These are phyloP conservation scores for Phytophthora vignae DNA, from an alignment of 352 stramenopile species.

Conservation along the genomic window DNA sequence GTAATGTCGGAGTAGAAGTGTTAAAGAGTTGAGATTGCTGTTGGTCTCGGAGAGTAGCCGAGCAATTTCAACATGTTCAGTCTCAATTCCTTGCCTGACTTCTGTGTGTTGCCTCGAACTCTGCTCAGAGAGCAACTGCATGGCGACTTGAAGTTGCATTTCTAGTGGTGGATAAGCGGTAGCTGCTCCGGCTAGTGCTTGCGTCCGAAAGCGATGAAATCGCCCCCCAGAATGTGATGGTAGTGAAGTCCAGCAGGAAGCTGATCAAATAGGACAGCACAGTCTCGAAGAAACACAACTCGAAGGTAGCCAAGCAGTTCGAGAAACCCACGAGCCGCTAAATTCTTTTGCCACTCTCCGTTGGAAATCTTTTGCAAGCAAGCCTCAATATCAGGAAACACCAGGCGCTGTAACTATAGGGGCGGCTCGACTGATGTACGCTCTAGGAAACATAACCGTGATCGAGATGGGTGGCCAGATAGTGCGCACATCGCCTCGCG, in stretches of 20 bases:
- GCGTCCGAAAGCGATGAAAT: not conserved
- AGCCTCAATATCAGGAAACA: not conserved
- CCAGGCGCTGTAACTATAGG: not conserved
- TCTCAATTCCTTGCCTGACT: no score
- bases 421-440: not conserved
- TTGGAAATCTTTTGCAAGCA: not conserved
- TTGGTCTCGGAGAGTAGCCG: no score
- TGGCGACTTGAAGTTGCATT: not conserved
- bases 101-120: no score
- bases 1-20: no score
- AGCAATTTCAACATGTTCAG: no score
- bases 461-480: not conserved
- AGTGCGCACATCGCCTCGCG: not conserved
- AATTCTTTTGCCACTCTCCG: not conserved
- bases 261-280: not conserved
- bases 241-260: not conserved
- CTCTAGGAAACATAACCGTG: not conserved
- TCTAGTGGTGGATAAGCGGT: not conserved
- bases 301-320: not conserved
- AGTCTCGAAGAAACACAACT: not conserved
- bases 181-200: not conserved
- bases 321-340: not conserved
- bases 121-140: not conserved
- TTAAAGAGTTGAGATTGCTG: no score
- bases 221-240: not conserved